Percentiles rank a stretch among this genome's conserved stretches.
Evolutionary conservation across 768 basidiomycete genomes (phyloP).

Genomic region (Podaxis mareebaensis): DNA sequence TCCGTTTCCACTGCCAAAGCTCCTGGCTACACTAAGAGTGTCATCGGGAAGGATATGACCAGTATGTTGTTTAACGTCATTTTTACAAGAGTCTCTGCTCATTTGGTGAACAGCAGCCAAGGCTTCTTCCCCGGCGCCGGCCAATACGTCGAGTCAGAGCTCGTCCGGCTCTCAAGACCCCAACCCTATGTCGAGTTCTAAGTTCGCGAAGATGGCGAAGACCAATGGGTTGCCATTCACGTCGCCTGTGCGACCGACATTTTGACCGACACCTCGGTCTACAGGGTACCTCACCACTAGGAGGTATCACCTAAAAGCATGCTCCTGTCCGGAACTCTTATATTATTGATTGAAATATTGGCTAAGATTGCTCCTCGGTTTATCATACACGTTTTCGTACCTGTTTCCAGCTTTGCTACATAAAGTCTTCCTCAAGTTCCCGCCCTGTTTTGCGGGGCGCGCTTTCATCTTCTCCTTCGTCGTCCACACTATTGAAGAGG

Average conservation of each 20-base stretch:
- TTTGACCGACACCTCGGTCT: slow-evolving; percentile 16
- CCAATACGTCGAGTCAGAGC: background rate
- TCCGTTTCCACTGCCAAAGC: slow-evolving; percentile 5
- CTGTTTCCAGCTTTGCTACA: slow-evolving; percentile 45
- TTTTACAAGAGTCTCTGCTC: background rate
- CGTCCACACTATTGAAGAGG: slow-evolving; percentile 50
- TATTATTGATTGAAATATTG: background rate
- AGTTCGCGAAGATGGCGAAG: slow-evolving; percentile 21
- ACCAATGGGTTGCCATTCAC: slow-evolving; percentile 23
- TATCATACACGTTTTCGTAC: slow-evolving; percentile 4
- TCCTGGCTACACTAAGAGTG: slow-evolving; percentile 10
- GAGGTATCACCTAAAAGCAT: background rate
- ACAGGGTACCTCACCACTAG: background rate
- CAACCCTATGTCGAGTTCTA: slow-evolving; percentile 17
- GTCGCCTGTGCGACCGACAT: slow-evolving; percentile 23
- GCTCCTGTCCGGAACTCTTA: background rate
- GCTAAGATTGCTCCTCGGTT: background rate
- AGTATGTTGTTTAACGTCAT: background rate
- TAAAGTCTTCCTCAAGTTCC: slow-evolving; percentile 88
- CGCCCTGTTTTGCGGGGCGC: slow-evolving; percentile 57
- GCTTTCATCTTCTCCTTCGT: slow-evolving; percentile 52
- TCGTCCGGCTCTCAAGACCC: background rate
- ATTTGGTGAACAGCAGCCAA: background rate
- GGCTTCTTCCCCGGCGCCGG: background rate
- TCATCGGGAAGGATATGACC: slow-evolving; percentile 15